Conservation (phyloP, 176 grass and related monocot genomes). For the Musa acuminata region DNA sequence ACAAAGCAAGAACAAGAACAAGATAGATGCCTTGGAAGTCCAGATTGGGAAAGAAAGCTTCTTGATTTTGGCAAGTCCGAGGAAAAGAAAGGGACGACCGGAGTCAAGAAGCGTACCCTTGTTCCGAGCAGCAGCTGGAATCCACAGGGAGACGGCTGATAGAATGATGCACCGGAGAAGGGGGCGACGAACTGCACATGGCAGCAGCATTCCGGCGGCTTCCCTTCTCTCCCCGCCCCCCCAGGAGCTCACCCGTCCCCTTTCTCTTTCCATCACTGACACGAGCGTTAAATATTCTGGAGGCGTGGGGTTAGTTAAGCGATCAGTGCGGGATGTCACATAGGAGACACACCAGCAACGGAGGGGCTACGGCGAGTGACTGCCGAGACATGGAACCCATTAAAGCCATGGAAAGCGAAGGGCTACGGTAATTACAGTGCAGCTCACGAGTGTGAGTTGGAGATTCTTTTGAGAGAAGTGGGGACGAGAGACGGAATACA, state of each 20-base stretch:
- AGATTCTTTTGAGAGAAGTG: background rate
- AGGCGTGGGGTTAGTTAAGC: background rate
- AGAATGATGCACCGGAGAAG: conserved; percentile 3
- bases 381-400: background rate
- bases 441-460: background rate
- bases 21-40: background rate
- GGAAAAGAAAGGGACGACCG: background rate
- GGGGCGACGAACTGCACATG: background rate
- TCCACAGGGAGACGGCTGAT: background rate
- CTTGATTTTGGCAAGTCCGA: background rate
- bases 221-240: background rate
- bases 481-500: no score
- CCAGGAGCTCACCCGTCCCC: background rate
- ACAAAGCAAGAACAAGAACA: background rate
- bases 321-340: background rate
- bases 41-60: background rate
- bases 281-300: background rate
- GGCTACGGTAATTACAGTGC: background rate
- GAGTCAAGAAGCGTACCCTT: background rate
- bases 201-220: background rate
- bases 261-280: background rate
- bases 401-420: background rate
- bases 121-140: background rate
- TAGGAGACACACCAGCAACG: background rate
- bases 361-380: background rate